phyloP scores from a whole-genome alignment of 805 yeast species.

The Candida argentea region DNA sequence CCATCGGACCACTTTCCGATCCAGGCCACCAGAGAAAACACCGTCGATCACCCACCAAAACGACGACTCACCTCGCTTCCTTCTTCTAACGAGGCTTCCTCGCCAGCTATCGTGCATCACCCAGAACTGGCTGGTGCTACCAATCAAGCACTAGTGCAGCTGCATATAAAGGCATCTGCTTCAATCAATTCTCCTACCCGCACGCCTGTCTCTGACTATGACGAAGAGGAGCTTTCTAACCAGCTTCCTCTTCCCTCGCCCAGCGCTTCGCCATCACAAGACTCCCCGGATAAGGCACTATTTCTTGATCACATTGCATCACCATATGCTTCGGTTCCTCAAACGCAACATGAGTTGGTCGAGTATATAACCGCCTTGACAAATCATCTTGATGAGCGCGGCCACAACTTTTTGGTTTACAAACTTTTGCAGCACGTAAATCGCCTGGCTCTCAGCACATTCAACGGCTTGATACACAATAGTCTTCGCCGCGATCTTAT shows the following conservation, averaged over 20 bases:
- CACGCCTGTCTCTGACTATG: conserved; percentile 27
- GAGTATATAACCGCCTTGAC: conserved; percentile 27
- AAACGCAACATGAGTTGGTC: conserved; percentile 27
- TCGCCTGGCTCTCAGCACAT: conserved; percentile 50
- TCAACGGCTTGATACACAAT: conserved; percentile 40
- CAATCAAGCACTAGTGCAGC: conserved; percentile 2
- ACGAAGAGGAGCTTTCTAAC: conserved; percentile 15
- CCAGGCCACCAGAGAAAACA: conserved; percentile 12
- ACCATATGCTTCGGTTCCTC: conserved; percentile 8
- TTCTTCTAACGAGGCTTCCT: conserved; percentile 1
- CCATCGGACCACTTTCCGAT: too few relatives aligned
- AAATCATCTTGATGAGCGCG: conserved; percentile 30
- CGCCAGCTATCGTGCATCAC: not conserved
- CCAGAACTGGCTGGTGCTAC: not conserved
- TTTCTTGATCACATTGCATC: conserved; percentile 12
- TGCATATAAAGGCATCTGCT: conserved; percentile 18
- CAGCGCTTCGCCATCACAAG: conserved; percentile 36
- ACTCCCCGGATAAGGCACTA: conserved; percentile 12
- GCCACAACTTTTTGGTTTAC: conserved; percentile 41
- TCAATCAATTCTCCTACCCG: conserved; percentile 20
- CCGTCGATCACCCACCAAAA: conserved; percentile 26
- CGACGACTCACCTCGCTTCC: conserved; percentile 17
- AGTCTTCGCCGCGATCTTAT: conserved; percentile 68
- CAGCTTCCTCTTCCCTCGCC: conserved; percentile 61
- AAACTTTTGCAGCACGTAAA: conserved; percentile 48